These are phyloP conservation scores for Phylloporus scabripes DNA, from an alignment of 768 basidiomycete genomes.

Conservation along the genomic window DNA sequence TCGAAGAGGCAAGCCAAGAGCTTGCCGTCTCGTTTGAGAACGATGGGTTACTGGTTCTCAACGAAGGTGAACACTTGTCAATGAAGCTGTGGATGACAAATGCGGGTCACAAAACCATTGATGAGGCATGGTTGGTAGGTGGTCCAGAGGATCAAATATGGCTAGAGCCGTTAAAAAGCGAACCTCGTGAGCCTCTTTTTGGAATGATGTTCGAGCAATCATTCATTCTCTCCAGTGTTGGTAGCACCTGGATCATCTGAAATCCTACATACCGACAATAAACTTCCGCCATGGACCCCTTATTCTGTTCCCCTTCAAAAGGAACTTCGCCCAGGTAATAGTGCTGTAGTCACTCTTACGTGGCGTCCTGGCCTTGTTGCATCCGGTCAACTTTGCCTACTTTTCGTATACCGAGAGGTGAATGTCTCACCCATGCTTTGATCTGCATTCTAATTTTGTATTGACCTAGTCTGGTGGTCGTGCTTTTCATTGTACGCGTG, in stretches of 20 bases:
- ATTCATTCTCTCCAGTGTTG: slow-evolving; percentile 13
- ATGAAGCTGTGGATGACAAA: slow-evolving; percentile 62
- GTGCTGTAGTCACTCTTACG: slow-evolving; percentile 45
- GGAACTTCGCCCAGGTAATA: slow-evolving; percentile 44
- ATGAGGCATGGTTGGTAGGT: slow-evolving; percentile 66
- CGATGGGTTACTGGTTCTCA: slow-evolving; percentile 45
- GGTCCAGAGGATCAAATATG: slow-evolving; percentile 61
- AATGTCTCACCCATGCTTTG: slow-evolving; percentile 1
- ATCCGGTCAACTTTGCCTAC: slow-evolving; percentile 47
- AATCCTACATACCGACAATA: slow-evolving; percentile 46
- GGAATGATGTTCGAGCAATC: background rate
- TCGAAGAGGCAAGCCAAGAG: slow-evolving; percentile 62
- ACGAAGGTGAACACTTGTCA: slow-evolving; percentile 62
- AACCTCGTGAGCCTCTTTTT: slow-evolving; percentile 13
- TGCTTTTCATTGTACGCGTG: slow-evolving; percentile 54
- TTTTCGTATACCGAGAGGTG: slow-evolving; percentile 68
- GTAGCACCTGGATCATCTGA: slow-evolving; percentile 27
- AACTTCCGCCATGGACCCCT: slow-evolving; percentile 44
- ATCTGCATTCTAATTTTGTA: slow-evolving; percentile 3
- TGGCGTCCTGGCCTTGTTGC: slow-evolving; percentile 48
- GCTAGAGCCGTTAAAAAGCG: slow-evolving; percentile 32
- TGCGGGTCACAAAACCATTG: slow-evolving; percentile 51
- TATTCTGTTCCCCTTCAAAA: slow-evolving; percentile 38
- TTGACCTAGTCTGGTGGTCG: slow-evolving; percentile 38
- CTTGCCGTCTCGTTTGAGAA: slow-evolving; percentile 54